Base-by-base conservation (phyloP, 2,329 filamentous ascomycete genomes). In the Ophiostoma fasciatum region DNA sequence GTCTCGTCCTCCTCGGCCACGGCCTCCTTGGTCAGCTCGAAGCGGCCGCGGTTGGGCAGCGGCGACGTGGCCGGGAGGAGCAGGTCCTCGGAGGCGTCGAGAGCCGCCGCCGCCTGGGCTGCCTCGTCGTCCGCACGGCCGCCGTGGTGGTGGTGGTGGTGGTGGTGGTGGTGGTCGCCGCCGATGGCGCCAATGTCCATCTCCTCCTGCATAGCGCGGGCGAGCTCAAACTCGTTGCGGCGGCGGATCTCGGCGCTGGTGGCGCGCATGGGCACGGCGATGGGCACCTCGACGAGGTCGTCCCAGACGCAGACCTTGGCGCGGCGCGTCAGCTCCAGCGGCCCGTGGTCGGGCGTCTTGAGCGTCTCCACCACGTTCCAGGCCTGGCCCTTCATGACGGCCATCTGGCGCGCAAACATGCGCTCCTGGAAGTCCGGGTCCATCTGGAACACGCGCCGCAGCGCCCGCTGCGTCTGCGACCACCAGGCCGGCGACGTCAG, bases 361-460 rank as follows among this genome's bases (percentile, higher is more conserved):
- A 98, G 68, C 1, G 90, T 94, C 61, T 98, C 90, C 5, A 98
- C 90, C 0, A 98, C 90, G 53, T 98, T 98, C 85, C 90, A 98
- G 1, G 90, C 90, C 54, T 98, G 90, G 10, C 90, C 90, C 59
- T 98, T 98, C 84, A 98, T 94, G 40, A 98, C 90, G 1, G 90
- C 88, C 42, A 98, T 92, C 52, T 98, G 90, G 46, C 83, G 77
- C n/a, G 84, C 84, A 59, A 94, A 98, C 90, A 98, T 98, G 58
- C 83, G 80, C 60, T 98, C 90, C 54, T 96, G 84, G 57, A 98
- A 98, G 58, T 98, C 90, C 3, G 79, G 76, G 55, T 98, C 90
- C 52, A 92, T 74, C 46, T 83, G 78, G 54, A 98, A 98, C 31
- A 94, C 78, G 42, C 75, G 72, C 36, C 90, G 82, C 27, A 98